A percentile compares a stretch with the other conserved stretches of the same genome.
These are phyloP conservation scores for Naganishia kalamii DNA, from an alignment of 768 basidiomycete genomes.

Conservation along the genomic window DNA sequence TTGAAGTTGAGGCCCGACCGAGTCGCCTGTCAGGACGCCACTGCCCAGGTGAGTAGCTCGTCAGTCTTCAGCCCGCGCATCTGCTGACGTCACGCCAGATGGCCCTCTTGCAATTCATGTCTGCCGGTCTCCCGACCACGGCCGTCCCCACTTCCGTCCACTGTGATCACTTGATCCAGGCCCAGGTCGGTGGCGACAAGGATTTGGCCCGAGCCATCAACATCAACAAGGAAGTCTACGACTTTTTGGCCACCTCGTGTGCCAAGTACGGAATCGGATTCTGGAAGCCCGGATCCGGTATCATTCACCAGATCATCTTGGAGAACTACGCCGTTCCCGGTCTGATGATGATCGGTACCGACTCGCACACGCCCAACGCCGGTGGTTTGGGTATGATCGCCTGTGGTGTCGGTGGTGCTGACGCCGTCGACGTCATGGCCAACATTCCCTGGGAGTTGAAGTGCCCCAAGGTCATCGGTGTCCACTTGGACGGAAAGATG, in stretches of 20 bases:
- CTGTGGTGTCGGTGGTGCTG: slow-evolving; percentile 98
- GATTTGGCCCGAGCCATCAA: slow-evolving; percentile 86
- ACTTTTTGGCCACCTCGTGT: slow-evolving; percentile 94
- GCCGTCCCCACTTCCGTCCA: slow-evolving; percentile 98
- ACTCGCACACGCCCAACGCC: slow-evolving; percentile 98
- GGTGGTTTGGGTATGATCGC: slow-evolving; percentile 99
- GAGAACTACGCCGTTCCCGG: slow-evolving; percentile 99
- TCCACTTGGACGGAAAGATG: slow-evolving; percentile 91
- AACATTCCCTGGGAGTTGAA: slow-evolving; percentile 97
- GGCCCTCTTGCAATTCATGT: slow-evolving; percentile 99
- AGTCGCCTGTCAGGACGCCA: slow-evolving; percentile 53
- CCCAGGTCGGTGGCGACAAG: slow-evolving; percentile 85
- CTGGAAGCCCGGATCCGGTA: slow-evolving; percentile 98
- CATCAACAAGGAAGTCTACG: slow-evolving; percentile 97
- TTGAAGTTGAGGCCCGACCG: slow-evolving; percentile 92
- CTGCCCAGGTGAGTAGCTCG: slow-evolving; percentile 42
- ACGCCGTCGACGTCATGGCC: slow-evolving; percentile 99
- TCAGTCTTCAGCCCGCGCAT: not conserved
- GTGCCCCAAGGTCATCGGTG: slow-evolving; percentile 98
- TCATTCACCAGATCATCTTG: slow-evolving; percentile 97
- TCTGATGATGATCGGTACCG: slow-evolving; percentile 98
- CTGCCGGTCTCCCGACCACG: slow-evolving; percentile 93
- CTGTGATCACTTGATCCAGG: slow-evolving; percentile 98
- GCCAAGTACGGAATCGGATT: slow-evolving; percentile 99
- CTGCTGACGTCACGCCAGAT: slow-evolving; percentile 55